Evolutionary conservation across 2,329 filamentous ascomycete genomes (phyloP), one percentile per base, ranked within the genome.

Genomic region (Apiospora hydei): DNA sequence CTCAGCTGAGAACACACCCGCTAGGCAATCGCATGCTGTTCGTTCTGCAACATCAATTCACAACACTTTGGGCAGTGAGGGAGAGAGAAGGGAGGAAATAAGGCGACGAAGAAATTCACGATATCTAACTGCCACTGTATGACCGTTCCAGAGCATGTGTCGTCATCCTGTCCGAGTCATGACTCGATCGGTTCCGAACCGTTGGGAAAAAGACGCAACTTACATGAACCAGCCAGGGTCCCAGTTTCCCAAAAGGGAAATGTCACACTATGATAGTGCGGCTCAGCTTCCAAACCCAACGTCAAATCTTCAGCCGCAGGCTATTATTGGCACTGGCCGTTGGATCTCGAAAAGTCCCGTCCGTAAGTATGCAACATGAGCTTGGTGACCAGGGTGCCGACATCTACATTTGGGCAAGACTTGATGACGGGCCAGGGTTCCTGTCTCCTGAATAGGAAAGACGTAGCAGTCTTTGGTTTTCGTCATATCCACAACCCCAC

Each of bases 401-500:
- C 30, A 64, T 64, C 34, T 41, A 14, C 57, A 41, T 64, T 64
- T 13, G 57, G 57, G 57, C 41, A 64, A 41, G 30, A 41, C 57
- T 18, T 18, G 18, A n/a, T 30, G 14, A 13, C 3, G 18, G 30
- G n/a, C 57, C 57, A 64, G 57, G 57, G 57, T 64, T 3, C n/a
- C 34, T 64, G 34, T 64, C 57, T 64, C 57, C 57, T 64, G 57
- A 41, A 64, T n/a, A 64, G 57, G 57, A 11, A 64, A 64, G 6
- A 41, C 10, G 57, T 21, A n/a, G 18, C 18, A 5, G 53, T 3
- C 18, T 61, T 61, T 4, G 8, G 11, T 41, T 64, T 10, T 34
- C 47, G 7, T 13, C 14, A 24, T 13, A 10, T 13, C 10, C 8
- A n/a, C 18, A 3, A 10, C 3, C 24, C 4, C 10, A 5, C 18